phyloP scores from a whole-genome alignment of 1,139 yeast species.

The Nadsonia starkeyi-henricii region DNA sequence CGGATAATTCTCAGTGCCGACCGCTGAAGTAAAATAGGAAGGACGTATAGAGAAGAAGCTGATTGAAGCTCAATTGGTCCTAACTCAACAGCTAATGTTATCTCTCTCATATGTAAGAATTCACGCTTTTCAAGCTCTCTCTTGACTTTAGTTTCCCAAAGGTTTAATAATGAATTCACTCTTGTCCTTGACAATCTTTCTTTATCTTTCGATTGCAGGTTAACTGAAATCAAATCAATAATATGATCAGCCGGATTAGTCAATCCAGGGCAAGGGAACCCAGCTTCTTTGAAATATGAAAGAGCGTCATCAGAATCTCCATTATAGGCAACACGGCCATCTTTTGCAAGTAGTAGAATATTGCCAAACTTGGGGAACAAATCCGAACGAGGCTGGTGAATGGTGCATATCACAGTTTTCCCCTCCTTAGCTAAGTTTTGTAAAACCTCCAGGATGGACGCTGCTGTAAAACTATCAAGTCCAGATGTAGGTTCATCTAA shows the following conservation, averaged over 20 bases:
- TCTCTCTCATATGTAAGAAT: background rate
- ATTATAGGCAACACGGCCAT: conserved; percentile 58
- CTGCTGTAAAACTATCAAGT: conserved; percentile 66
- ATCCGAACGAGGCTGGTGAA: conserved; percentile 72
- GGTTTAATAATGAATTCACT: conserved; percentile 18
- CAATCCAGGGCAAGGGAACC: conserved; percentile 41
- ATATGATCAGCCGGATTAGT: conserved; percentile 63
- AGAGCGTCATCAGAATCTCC: conserved; percentile 29
- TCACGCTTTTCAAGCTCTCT: background rate
- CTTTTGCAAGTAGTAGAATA: conserved; percentile 51
- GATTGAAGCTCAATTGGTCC: conserved; percentile 6
- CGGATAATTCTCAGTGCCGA: conserved; percentile 42
- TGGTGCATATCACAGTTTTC: conserved; percentile 62
- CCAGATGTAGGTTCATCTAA: conserved; percentile 89
- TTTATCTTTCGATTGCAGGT: conserved; percentile 24
- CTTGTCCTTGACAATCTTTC: conserved; percentile 27
- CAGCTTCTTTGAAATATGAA: conserved; percentile 31
- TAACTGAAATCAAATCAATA: conserved; percentile 49
- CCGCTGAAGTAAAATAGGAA: conserved; percentile 30
- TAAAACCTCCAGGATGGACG: conserved; percentile 50
- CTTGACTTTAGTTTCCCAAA: conserved; percentile 15
- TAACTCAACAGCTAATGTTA: conserved; percentile 9
- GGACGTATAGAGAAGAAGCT: conserved; percentile 8
- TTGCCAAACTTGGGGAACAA: conserved; percentile 52
- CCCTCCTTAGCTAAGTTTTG: conserved; percentile 44